These are phyloP conservation scores for Myrmaecium sp. DNA, from an alignment of 2,329 filamentous ascomycete genomes.

Conservation along the genomic window DNA sequence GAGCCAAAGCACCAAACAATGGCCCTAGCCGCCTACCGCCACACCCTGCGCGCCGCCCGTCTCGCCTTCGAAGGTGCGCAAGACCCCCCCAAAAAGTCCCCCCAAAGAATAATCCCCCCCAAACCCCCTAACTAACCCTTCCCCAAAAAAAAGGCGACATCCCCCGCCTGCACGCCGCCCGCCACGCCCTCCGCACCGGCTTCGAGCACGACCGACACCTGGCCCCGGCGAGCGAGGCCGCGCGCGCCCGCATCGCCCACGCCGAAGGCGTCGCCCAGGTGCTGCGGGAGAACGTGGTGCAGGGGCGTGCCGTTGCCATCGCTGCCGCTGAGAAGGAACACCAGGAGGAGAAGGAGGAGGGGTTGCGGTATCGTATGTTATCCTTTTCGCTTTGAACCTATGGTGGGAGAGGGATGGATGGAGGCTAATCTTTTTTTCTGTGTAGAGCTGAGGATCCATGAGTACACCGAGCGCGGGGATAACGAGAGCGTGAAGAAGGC, in stretches of 20 bases:
- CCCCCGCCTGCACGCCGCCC: conserved; percentile 51
- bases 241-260: conserved; percentile 51
- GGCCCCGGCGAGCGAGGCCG: conserved; percentile 39
- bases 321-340: too few relatives aligned
- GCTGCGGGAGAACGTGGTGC: conserved; percentile 70
- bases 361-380: conserved; percentile 44
- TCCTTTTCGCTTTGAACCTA: not conserved
- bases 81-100: too few relatives aligned
- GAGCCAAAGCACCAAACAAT: too few relatives aligned
- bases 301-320: conserved; percentile 55
- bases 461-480: conserved; percentile 79
- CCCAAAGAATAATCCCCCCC: too few relatives aligned
- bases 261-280: conserved; percentile 72
- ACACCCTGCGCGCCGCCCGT: conserved; percentile 62
- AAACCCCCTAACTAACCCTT: conserved; percentile 2
- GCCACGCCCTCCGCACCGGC: conserved; percentile 49
- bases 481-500: conserved; percentile 74
- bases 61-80: conserved; percentile 71
- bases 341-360: too few relatives aligned
- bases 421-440: too few relatives aligned
- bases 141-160: conserved; percentile 49
- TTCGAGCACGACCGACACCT: conserved; percentile 55
- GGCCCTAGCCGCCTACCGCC: conserved; percentile 63
- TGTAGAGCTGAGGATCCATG: conserved; percentile 70
- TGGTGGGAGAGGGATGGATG: too few relatives aligned